Percentiles rank a stretch among this genome's conserved stretches.
phyloP scores from a whole-genome alignment of 2,329 filamentous ascomycete species.

The Emergomyces orientalis region DNA sequence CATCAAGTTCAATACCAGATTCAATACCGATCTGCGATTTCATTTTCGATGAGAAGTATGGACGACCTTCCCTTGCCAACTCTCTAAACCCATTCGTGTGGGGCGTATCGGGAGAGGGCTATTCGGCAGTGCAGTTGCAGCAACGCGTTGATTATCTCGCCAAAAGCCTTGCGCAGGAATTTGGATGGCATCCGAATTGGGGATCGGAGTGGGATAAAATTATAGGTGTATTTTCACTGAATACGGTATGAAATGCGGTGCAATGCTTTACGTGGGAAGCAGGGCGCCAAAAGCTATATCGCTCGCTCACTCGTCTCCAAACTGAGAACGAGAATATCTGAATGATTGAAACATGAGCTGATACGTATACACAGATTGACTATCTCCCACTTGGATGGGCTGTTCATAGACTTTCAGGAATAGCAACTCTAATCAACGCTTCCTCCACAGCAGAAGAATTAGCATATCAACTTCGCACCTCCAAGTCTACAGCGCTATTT shows the following conservation, averaged over 20 bases:
- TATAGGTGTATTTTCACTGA: slow-evolving; percentile 58
- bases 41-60: slow-evolving; percentile 58
- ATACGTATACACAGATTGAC: slow-evolving; percentile 46
- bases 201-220: slow-evolving; percentile 65
- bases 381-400: slow-evolving; percentile 58
- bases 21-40: slow-evolving; percentile 62
- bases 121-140: slow-evolving; percentile 47
- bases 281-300: neutral
- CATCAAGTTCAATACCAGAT: slow-evolving; percentile 51
- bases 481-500: slow-evolving; percentile 55
- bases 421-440: slow-evolving; percentile 59
- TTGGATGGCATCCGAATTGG: slow-evolving; percentile 53
- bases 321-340: neutral
- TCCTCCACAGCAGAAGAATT: slow-evolving; percentile 57
- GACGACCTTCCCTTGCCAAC: slow-evolving; percentile 50
- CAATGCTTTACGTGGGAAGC: slow-evolving; percentile 1
- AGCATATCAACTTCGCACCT: slow-evolving; percentile 56
- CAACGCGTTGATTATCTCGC: slow-evolving; percentile 53
- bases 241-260: slow-evolving; percentile 45
- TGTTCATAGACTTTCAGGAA: slow-evolving; percentile 58
- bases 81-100: slow-evolving; percentile 62
- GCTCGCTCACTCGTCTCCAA: neutral
- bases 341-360: neutral
- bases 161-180: slow-evolving; percentile 51
- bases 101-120: slow-evolving; percentile 56